These are phyloP conservation scores for Euphorbia tirucalli DNA, from an alignment of 345 rosid genomes.

Conservation along the genomic window DNA sequence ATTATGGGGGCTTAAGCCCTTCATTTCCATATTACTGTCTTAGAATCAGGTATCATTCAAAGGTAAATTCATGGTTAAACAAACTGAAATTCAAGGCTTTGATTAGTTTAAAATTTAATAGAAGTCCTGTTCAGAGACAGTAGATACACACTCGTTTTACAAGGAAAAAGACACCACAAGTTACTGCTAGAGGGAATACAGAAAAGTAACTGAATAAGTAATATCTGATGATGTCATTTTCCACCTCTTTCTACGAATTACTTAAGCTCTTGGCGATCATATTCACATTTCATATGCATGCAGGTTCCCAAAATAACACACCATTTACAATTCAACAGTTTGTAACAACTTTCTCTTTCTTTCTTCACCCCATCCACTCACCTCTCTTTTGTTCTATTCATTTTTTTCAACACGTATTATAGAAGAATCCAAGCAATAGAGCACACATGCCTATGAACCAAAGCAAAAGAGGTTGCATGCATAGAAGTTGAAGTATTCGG, in stretches of 20 bases:
- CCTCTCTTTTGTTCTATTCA: too few species aligned
- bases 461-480: too few species aligned
- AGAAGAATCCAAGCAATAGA: too few species aligned
- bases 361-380: too few species aligned
- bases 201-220: neutral
- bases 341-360: too few species aligned
- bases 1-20: neutral
- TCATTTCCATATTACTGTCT: too few species aligned
- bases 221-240: neutral
- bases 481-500: too few species aligned
- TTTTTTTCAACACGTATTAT: too few species aligned
- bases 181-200: neutral
- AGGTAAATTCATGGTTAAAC: neutral
- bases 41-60: neutral
- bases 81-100: neutral
- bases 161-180: neutral
- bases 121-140: neutral
- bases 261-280: neutral
- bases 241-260: neutral
- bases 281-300: neutral
- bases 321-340: too few species aligned
- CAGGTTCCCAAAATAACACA: too few species aligned
- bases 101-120: too few species aligned
- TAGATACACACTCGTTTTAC: neutral
- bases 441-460: too few species aligned